These are phyloP conservation scores for Xylariaceae sp. DNA, from an alignment of 2,329 filamentous ascomycete species.

Conservation along the genomic window DNA sequence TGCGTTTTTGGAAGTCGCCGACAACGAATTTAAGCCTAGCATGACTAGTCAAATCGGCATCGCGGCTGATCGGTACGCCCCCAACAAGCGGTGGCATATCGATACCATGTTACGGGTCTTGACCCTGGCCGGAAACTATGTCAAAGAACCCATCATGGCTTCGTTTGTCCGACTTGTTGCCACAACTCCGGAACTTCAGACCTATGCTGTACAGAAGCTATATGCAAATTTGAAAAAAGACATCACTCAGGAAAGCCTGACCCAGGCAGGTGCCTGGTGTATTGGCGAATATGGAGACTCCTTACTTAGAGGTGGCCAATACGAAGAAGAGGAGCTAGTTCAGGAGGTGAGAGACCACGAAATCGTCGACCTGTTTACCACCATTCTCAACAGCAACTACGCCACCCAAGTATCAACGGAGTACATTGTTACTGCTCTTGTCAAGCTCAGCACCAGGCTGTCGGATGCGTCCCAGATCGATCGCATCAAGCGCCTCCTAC, in stretches of 20 bases:
- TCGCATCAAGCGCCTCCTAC: slow-evolving; percentile 76
- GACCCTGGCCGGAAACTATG: slow-evolving; percentile 91
- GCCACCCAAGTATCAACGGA: slow-evolving; percentile 88
- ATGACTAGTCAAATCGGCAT: slow-evolving; percentile 99
- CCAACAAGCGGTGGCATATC: slow-evolving; percentile 97
- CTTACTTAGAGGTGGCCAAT: slow-evolving; percentile 84
- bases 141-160: slow-evolving; percentile 96
- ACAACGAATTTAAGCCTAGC: slow-evolving; percentile 97
- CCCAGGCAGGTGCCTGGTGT: slow-evolving; percentile 91
- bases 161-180: slow-evolving; percentile 96
- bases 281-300: slow-evolving; percentile 96
- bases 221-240: slow-evolving; percentile 91
- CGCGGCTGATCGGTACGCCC: slow-evolving; percentile 91
- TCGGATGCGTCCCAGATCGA: slow-evolving; percentile 84
- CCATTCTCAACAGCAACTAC: slow-evolving; percentile 93
- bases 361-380: slow-evolving; percentile 87
- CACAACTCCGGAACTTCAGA: slow-evolving; percentile 91
- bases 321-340: slow-evolving; percentile 91
- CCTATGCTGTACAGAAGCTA: slow-evolving; percentile 93
- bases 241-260: slow-evolving; percentile 95
- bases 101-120: slow-evolving; percentile 96
- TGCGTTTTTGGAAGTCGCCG: slow-evolving; percentile 93
- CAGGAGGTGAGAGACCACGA: slow-evolving; percentile 81
- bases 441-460: slow-evolving; percentile 92
- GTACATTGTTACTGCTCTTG: slow-evolving; percentile 92